These are phyloP conservation scores for Blastocladiella emersonii DNA, from an alignment of 371 early-diverging fungal species.

Conservation along the genomic window DNA sequence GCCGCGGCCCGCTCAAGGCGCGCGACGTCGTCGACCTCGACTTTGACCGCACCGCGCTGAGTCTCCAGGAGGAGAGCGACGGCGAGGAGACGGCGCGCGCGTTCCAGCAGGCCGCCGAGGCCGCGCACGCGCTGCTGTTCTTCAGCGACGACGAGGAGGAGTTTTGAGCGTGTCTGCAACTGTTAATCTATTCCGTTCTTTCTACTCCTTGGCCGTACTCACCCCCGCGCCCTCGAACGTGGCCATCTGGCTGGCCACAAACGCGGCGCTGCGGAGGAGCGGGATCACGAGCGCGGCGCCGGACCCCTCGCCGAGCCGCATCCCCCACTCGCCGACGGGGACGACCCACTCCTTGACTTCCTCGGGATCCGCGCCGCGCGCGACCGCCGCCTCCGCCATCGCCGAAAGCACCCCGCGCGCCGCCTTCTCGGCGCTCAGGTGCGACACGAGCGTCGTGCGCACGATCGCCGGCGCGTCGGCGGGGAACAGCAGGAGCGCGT, in stretches of 20 bases:
- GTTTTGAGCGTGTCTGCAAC: too few species aligned
- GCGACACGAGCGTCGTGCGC: constrained; percentile 9
- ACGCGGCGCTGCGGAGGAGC: constrained; percentile 12
- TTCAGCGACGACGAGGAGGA: too few species aligned
- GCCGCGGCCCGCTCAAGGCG: too few species aligned
- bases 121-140: too few species aligned
- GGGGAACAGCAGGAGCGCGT: constrained; percentile 10
- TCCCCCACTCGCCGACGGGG: constrained; percentile 12
- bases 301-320: constrained; percentile 17
- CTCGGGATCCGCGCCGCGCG: not conserved
- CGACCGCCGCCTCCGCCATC: not conserved
- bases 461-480: constrained; percentile 3
- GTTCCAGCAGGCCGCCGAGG: too few species aligned
- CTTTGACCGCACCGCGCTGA: too few species aligned
- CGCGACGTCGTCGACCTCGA: too few species aligned
- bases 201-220: not conserved
- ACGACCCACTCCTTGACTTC: not conserved
- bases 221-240: constrained; percentile 17
- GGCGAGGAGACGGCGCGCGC: too few species aligned
- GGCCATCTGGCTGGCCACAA: constrained; percentile 14
- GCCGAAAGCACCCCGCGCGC: constrained; percentile 3
- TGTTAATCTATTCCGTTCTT: too few species aligned
- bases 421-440: constrained; percentile 9
- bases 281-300: constrained; percentile 17
- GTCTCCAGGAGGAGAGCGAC: too few species aligned